These are phyloP conservation scores for Polygonum maritimum DNA, from an alignment of 148 eudicot species.

Conservation along the genomic window DNA sequence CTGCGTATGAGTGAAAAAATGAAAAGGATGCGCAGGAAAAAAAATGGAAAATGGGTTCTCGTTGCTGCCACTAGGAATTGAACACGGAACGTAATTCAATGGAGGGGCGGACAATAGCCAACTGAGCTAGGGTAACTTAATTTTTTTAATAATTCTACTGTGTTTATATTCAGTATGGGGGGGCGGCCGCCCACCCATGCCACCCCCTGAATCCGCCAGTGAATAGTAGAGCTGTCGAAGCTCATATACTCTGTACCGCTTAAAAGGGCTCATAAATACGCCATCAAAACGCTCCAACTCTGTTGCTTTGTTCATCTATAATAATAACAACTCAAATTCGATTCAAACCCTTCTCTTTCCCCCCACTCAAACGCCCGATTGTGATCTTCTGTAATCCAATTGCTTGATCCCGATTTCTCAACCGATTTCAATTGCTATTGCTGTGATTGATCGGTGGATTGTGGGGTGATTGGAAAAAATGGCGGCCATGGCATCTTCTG, in stretches of 20 bases:
- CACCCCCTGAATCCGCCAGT: no score
- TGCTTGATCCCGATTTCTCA: not conserved
- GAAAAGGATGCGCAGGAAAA: no score
- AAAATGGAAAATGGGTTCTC: no score
- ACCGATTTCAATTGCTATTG: not conserved
- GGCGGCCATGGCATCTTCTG: not conserved
- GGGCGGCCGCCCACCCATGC: no score
- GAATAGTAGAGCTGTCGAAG: slow-evolving; percentile 1
- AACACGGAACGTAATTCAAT: no score
- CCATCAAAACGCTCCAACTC: not conserved
- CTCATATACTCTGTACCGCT: slow-evolving; percentile 2
- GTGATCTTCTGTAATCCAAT: not conserved
- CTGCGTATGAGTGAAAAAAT: no score
- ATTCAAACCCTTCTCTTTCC: not conserved
- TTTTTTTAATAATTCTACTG: no score
- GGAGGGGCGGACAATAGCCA: no score
- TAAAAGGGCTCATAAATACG: not conserved
- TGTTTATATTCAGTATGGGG: no score
- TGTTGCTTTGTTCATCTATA: not conserved
- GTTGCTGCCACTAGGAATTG: no score
- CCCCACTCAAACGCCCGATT: not conserved
- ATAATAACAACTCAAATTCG: not conserved
- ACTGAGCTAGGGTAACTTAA: no score
- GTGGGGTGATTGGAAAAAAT: not conserved
- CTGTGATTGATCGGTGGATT: slow-evolving; percentile 15